Percentiles rank a stretch among this genome's conserved stretches.
Evolutionary conservation across 2,329 filamentous ascomycete species (phyloP).

Genomic region (Aspergillus fijiensis): DNA sequence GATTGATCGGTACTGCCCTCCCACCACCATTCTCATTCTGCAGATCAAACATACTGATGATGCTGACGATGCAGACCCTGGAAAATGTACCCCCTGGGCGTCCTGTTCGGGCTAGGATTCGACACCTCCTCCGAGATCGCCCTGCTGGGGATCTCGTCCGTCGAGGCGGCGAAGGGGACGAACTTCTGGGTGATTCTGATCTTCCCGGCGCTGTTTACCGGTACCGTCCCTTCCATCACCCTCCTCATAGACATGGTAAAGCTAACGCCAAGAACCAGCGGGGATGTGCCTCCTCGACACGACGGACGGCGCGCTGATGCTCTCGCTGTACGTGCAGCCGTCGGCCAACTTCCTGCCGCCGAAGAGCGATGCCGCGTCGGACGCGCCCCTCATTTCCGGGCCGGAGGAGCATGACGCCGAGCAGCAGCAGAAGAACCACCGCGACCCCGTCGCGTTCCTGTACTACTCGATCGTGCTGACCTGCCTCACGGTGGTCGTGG

Average conservation of each 20-base stretch:
- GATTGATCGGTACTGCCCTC: slow-evolving; percentile 50
- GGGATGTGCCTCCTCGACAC: slow-evolving; percentile 97
- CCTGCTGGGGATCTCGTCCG: slow-evolving; percentile 81
- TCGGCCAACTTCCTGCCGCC: slow-evolving; percentile 41
- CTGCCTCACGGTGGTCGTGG: slow-evolving; percentile 76
- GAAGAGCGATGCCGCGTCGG: slow-evolving; percentile 23
- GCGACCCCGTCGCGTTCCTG: slow-evolving; percentile 83
- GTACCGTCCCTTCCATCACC: slow-evolving; percentile 43
- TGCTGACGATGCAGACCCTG: slow-evolving; percentile 52
- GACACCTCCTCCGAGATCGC: slow-evolving; percentile 95
- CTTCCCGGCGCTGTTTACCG: slow-evolving; percentile 85
- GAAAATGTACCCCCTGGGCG: slow-evolving; percentile 93
- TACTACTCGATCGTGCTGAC: slow-evolving; percentile 93
- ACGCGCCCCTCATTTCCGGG: slow-evolving; percentile 16
- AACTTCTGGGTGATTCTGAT: slow-evolving; percentile 92
- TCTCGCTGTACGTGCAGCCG: slow-evolving; percentile 76
- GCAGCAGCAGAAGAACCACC: slow-evolving; percentile 46
- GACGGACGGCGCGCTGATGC: slow-evolving; percentile 90
- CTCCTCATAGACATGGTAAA: background rate
- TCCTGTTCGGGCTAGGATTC: slow-evolving; percentile 89
- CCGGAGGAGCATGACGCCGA: slow-evolving; percentile 13
- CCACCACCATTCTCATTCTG: background rate
- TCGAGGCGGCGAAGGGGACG: slow-evolving; percentile 82
- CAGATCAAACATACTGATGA: background rate
- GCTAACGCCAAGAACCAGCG: slow-evolving; percentile 46